Conservation (phyloP, 495 filamentous ascomycete genomes). For the Hyaloscypha bicolor region DNA sequence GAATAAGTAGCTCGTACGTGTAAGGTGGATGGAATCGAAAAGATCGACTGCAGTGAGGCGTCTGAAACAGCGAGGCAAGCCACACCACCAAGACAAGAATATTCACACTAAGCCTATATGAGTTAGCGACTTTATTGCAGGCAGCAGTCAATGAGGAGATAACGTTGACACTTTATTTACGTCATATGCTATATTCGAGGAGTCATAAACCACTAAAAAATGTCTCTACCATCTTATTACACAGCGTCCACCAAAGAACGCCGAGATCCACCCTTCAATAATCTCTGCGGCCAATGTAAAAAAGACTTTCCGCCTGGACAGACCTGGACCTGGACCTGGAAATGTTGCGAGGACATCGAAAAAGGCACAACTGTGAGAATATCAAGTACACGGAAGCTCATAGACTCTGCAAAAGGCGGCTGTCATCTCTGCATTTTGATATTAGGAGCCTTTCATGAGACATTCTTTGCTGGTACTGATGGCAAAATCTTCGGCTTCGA, state of each 20-base stretch:
- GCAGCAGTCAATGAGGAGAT: too few species aligned
- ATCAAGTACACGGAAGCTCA: slow-evolving; percentile 4
- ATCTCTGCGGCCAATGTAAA: slow-evolving; percentile 2
- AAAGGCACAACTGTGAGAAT: slow-evolving; percentile 6
- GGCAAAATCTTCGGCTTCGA: slow-evolving; percentile 4
- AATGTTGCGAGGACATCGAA: slow-evolving; percentile 2
- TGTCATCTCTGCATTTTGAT: slow-evolving; percentile 5
- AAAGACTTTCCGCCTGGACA: slow-evolving; percentile 1
- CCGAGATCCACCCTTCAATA: slow-evolving; percentile 3
- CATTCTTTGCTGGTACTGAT: slow-evolving; percentile 6
- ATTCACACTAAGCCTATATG: too few species aligned
- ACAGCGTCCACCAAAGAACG: slow-evolving; percentile 7
- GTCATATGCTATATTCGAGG: too few species aligned
- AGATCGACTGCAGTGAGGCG: too few species aligned
- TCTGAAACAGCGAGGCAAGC: too few species aligned
- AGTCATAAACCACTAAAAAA: slow-evolving; percentile 4
- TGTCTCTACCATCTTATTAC: slow-evolving; percentile 4
- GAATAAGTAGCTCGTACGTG: too few species aligned
- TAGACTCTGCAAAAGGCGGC: slow-evolving; percentile 6
- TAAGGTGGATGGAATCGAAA: too few species aligned
- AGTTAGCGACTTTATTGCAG: too few species aligned
- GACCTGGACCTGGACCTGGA: not conserved
- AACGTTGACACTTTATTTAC: too few species aligned
- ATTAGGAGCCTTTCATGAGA: slow-evolving; percentile 8
- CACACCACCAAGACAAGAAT: too few species aligned